These are phyloP conservation scores for Bruguiera gymnorhiza DNA, from an alignment of 345 rosid genomes.

Conservation along the genomic window DNA sequence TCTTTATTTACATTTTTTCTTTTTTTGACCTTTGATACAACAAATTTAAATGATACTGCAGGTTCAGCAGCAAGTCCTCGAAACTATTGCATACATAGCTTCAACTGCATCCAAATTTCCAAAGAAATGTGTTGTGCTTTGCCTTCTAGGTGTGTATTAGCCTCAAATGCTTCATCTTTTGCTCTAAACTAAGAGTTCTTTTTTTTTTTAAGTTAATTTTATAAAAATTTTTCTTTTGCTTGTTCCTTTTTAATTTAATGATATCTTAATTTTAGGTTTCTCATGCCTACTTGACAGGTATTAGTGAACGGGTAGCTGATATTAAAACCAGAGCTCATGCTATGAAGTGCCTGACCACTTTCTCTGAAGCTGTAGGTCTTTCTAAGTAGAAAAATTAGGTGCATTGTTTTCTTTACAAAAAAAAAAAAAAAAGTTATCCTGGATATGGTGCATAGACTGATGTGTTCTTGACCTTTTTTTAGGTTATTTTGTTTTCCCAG, in stretches of 20 bases:
- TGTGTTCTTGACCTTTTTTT: neutral
- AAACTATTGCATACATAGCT: constrained; percentile 68
- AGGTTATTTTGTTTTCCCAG: neutral
- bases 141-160: constrained; percentile 69
- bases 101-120: constrained; percentile 74
- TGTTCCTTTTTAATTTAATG: neutral
- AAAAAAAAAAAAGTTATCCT: too few species aligned
- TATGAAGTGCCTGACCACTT: constrained; percentile 89
- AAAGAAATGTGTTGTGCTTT: constrained; percentile 95
- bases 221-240: neutral
- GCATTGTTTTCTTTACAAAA: too few species aligned
- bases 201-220: neutral
- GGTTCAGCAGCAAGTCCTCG: constrained; percentile 98
- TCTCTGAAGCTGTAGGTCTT: constrained; percentile 86
- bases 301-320: constrained; percentile 94
- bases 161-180: constrained; percentile 11
- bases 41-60: constrained; percentile 34
- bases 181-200: neutral
- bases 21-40: neutral
- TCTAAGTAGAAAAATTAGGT: too few species aligned
- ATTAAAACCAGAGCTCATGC: constrained; percentile 95
- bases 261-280: neutral
- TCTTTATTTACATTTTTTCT: neutral
- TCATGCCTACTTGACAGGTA: constrained; percentile 43
- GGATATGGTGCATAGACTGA: neutral